These are phyloP conservation scores for Microbotryum intermedium DNA, from an alignment of 1,284 basidiomycete genomes.

Conservation along the genomic window DNA sequence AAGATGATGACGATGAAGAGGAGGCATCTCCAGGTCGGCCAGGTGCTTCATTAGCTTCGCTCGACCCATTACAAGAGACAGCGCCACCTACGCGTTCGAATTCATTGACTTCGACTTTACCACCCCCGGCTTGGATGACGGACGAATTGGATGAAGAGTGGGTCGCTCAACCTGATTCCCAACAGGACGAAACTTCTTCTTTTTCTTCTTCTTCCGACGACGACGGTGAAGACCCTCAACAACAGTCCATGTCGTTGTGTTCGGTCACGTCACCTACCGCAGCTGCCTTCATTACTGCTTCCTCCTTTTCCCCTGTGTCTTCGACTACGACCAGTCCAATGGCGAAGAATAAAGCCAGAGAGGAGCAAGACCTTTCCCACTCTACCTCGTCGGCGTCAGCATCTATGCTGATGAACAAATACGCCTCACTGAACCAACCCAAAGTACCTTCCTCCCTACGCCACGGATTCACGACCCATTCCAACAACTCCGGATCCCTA, in stretches of 20 bases:
- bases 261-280: neutral
- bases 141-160: slow-evolving; percentile 7
- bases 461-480: slow-evolving; percentile 12
- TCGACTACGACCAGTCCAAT: neutral
- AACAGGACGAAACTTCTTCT: neutral
- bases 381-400: neutral
- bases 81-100: too few relatives aligned
- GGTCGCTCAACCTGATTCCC: neutral
- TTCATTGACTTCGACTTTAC: too few relatives aligned
- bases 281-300: neutral
- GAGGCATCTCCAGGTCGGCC: too few relatives aligned
- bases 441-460: slow-evolving; percentile 18
- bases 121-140: slow-evolving; percentile 1
- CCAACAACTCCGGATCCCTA: neutral
- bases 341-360: neutral
- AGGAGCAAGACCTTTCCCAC: neutral
- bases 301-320: neutral
- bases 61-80: too few relatives aligned
- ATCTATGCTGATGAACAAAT: neutral
- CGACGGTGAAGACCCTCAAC: neutral
- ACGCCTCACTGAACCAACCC: slow-evolving; percentile 10
- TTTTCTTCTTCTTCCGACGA: too few relatives aligned
- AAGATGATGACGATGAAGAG: too few relatives aligned
- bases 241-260: neutral
- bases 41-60: too few relatives aligned